A percentile compares a stretch with the other conserved stretches of the same genome.
Conservation (phyloP, 2,329 filamentous ascomycete genomes). For the Pezicula radicicola region DNA sequence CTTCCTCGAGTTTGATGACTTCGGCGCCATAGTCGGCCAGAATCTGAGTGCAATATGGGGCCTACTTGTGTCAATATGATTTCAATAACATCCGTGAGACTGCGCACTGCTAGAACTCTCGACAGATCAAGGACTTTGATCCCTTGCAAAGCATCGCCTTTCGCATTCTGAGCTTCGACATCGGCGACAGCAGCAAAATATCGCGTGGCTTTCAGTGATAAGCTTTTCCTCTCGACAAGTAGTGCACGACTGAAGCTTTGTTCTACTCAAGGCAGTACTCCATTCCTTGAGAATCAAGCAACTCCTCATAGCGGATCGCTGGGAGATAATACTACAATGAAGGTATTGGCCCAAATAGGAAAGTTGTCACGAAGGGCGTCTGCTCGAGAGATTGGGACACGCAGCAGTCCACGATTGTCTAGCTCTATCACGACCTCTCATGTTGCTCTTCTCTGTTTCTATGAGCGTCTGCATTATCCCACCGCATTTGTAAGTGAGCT, state of each 20-base stretch:
- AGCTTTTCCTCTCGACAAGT: background rate
- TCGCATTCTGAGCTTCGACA: background rate
- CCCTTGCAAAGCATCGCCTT: conserved; percentile 14
- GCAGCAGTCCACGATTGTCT: too few relatives aligned
- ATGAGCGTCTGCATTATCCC: too few relatives aligned
- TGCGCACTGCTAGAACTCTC: conserved; percentile 24
- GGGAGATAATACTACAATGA: too few relatives aligned
- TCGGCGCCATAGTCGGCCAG: conserved; percentile 41
- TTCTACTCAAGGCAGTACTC: background rate
- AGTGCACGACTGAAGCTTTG: background rate
- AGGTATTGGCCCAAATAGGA: too few relatives aligned
- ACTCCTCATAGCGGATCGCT: background rate
- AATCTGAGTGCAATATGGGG: conserved; percentile 38
- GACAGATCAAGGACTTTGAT: conserved; percentile 29
- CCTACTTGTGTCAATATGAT: conserved; percentile 16
- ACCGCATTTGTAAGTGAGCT: too few relatives aligned
- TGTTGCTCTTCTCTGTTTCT: too few relatives aligned
- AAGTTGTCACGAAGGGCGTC: too few relatives aligned
- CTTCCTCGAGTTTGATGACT: conserved; percentile 39
- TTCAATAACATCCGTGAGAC: background rate
- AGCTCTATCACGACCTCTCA: too few relatives aligned
- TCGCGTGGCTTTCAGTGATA: background rate
- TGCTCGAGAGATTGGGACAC: too few relatives aligned
- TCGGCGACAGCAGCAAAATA: background rate
- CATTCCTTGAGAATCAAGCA: background rate